Conservation (phyloP, 2,329 filamentous ascomycete species). For the Fulvia fulva region DNA sequence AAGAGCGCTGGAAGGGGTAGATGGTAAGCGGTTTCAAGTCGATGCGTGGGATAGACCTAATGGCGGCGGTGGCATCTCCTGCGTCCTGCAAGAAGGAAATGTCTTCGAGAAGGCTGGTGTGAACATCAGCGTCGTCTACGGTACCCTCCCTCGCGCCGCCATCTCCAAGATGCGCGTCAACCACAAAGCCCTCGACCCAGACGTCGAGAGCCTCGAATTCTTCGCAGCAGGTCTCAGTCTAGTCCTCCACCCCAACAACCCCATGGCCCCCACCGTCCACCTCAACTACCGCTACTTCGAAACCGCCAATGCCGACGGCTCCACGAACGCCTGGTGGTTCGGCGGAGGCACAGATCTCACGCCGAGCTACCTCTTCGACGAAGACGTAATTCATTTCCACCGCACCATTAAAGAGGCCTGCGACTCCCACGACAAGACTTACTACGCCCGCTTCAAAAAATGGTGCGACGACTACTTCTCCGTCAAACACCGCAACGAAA, state of each 20-base stretch:
- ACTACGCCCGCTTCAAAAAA: constrained; percentile 92
- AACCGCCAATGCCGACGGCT: constrained; percentile 79
- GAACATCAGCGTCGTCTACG: constrained; percentile 92
- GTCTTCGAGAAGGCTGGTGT: constrained; percentile 98
- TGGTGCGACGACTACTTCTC: constrained; percentile 99
- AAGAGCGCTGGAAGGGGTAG: constrained; percentile 73
- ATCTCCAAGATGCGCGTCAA: constrained; percentile 92
- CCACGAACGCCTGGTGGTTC: constrained; percentile 92
- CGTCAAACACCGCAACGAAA: constrained; percentile 85
- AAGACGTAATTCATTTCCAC: constrained; percentile 97
- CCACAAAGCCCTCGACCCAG: constrained; percentile 81
- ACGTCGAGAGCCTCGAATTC: constrained; percentile 82
- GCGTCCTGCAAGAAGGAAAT: constrained; percentile 91
- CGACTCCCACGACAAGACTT: constrained; percentile 85
- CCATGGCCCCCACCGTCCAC: constrained; percentile 95
- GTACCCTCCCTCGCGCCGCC: constrained; percentile 77
- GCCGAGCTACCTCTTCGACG: constrained; percentile 89
- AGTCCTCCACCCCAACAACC: constrained; percentile 89
- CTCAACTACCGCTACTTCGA: constrained; percentile 99
- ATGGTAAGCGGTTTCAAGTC: constrained; percentile 73
- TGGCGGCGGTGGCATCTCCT: constrained; percentile 89
- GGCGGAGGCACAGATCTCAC: constrained; percentile 93
- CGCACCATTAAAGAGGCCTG: constrained; percentile 86
- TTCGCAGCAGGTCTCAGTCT: constrained; percentile 92
- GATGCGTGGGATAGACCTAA: constrained; percentile 86